Percentiles rank a stretch among this genome's conserved stretches.
Evolutionary conservation across 78 protist genomes (phyloP).

Genomic region (Kipferlia bialata): DNA sequence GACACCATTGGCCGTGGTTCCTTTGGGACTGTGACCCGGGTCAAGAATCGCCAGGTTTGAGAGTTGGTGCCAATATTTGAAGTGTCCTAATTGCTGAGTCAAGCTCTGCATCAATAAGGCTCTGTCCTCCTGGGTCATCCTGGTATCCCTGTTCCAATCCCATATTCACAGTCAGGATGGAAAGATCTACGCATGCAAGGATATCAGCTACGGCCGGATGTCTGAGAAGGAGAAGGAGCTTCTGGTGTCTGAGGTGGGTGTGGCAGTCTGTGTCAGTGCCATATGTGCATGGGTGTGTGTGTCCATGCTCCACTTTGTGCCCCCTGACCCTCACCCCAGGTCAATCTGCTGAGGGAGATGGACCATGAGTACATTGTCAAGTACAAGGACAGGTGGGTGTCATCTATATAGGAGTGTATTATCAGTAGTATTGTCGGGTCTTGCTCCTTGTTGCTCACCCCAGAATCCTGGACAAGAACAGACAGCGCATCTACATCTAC

Average conservation of each 20-base stretch:
- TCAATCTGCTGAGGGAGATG: background rate
- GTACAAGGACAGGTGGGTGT: constrained; percentile 59
- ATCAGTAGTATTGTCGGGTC: too few species aligned
- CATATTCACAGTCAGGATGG: background rate
- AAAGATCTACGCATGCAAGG: constrained; percentile 65
- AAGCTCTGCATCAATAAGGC: background rate
- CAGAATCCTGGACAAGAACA: constrained; percentile 50
- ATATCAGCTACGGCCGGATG: constrained; percentile 59
- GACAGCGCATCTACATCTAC: constrained; percentile 49
- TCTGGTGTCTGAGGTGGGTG: constrained; percentile 72
- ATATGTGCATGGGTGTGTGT: too few species aligned
- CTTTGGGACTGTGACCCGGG: constrained; percentile 47
- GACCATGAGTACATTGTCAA: constrained; percentile 68
- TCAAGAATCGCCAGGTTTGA: constrained; percentile 1
- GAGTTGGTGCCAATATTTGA: too few species aligned
- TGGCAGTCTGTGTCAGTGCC: too few species aligned
- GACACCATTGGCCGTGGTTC: constrained; percentile 64
- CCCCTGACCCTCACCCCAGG: too few species aligned
- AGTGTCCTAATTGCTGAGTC: constrained; percentile 35
- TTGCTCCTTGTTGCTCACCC: too few species aligned
- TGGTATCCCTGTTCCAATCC: background rate
- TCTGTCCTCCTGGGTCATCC: background rate
- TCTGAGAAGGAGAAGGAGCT: constrained; percentile 59
- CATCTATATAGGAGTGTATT: too few species aligned
- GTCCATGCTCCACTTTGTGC: too few species aligned